A percentile compares a stretch with the other conserved stretches of the same genome.
Evolutionary conservation across 768 basidiomycete species (phyloP).

Genomic region (Dendrothele bispora): DNA sequence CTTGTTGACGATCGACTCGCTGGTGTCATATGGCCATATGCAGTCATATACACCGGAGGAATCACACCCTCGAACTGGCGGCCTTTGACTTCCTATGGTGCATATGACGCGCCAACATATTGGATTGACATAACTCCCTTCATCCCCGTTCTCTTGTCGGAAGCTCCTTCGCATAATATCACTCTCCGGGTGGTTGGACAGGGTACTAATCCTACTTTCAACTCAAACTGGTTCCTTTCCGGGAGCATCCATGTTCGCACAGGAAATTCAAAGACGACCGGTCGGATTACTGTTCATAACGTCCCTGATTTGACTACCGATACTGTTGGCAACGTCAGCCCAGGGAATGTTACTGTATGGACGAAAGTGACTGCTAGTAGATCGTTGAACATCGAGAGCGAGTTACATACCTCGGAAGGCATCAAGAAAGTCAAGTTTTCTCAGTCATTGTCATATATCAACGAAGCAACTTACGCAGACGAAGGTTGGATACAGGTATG

Average conservation of each 20-base stretch:
- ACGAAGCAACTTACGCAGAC: constrained; percentile 51
- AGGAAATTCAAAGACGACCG: constrained; percentile 49
- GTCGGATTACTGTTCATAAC: constrained; percentile 48
- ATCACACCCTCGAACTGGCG: constrained; percentile 50
- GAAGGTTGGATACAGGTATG: constrained; percentile 34
- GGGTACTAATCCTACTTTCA: constrained; percentile 51
- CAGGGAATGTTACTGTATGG: constrained; percentile 42
- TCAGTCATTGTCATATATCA: constrained; percentile 49
- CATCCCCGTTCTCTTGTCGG: constrained; percentile 43
- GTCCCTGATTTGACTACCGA: constrained; percentile 41
- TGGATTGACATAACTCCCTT: constrained; percentile 68
- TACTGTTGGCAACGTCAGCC: constrained; percentile 38
- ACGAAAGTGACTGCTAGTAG: constrained; percentile 50
- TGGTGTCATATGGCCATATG: constrained; percentile 52
- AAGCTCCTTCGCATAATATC: constrained; percentile 52
- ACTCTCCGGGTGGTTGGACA: constrained; percentile 58
- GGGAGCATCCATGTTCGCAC: constrained; percentile 54
- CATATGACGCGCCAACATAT: constrained; percentile 64
- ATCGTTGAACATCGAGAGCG: constrained; percentile 47
- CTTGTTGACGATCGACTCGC: constrained; percentile 56
- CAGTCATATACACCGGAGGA: constrained; percentile 61
- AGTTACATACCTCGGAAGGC: constrained; percentile 48
- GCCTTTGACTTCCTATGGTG: constrained; percentile 63
- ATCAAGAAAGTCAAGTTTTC: constrained; percentile 45
- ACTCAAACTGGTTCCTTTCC: constrained; percentile 63